Percentiles rank a stretch among this genome's conserved stretches.
phyloP scores from a whole-genome alignment of 495 filamentous ascomycete genomes.

The Penicillium lividum region DNA sequence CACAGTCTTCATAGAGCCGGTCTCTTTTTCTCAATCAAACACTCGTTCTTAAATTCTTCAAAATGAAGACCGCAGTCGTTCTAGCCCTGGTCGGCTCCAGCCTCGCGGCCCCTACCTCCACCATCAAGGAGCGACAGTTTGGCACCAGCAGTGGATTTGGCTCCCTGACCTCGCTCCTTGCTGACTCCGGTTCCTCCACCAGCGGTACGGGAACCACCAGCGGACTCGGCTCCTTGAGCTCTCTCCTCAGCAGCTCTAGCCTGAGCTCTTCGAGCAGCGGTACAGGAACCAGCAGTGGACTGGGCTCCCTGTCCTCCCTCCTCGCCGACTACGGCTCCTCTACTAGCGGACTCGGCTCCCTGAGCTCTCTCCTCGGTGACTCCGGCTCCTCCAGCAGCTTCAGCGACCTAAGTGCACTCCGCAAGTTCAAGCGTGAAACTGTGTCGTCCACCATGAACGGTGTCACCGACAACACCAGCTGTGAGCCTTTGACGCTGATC shows the following conservation, averaged over 20 bases:
- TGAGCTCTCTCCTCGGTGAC: too few species aligned
- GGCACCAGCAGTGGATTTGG: constrained; percentile 19
- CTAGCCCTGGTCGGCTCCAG: constrained; percentile 25
- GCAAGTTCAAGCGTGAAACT: not conserved
- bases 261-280: too few species aligned
- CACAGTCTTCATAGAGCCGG: constrained; percentile 19
- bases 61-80: constrained; percentile 28
- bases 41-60: constrained; percentile 8
- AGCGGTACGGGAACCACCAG: too few species aligned
- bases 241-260: too few species aligned
- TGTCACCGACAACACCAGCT: constrained; percentile 39
- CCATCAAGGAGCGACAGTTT: constrained; percentile 25
- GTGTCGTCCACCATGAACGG: constrained; percentile 32
- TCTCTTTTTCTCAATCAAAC: constrained; percentile 13
- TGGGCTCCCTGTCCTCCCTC: too few species aligned
- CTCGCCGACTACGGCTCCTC: too few species aligned
- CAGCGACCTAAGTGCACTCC: not conserved
- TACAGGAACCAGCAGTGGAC: too few species aligned
- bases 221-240: too few species aligned
- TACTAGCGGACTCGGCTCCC: too few species aligned
- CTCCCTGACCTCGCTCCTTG: constrained; percentile 15
- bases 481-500: constrained; percentile 54
- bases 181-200: not conserved
- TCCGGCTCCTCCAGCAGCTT: not conserved
- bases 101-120: constrained; percentile 31